phyloP scores from a whole-genome alignment of 768 basidiomycete species.

The Lepiota brunneoincarnata region DNA sequence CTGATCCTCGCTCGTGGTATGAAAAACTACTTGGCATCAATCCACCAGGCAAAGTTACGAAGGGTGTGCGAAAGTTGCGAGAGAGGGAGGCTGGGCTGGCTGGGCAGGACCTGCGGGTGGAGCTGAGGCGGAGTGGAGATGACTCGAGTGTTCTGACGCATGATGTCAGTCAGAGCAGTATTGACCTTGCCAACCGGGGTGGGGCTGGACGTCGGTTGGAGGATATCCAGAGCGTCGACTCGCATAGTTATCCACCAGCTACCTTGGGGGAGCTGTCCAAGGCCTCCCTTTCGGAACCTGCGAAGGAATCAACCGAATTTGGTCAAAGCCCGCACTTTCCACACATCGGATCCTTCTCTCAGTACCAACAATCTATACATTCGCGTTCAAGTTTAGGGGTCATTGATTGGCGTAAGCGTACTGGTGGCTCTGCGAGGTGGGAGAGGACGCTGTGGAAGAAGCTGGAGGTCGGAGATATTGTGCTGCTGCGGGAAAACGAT shows the following conservation, averaged over 20 bases:
- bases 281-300: slow-evolving; percentile 33
- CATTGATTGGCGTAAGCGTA: slow-evolving; percentile 73
- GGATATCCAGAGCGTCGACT: slow-evolving; percentile 66
- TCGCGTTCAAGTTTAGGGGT: slow-evolving; percentile 65
- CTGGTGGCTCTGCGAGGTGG: slow-evolving; percentile 78
- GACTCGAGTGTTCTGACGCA: slow-evolving; percentile 35
- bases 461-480: slow-evolving; percentile 94
- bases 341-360: slow-evolving; percentile 36
- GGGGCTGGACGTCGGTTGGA: slow-evolving; percentile 55
- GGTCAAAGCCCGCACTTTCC: slow-evolving; percentile 17
- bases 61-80: slow-evolving; percentile 82
- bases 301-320: slow-evolving; percentile 33
- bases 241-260: slow-evolving; percentile 62
- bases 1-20: slow-evolving; percentile 72
- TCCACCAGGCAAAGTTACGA: slow-evolving; percentile 71
- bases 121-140: slow-evolving; percentile 55
- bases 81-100: slow-evolving; percentile 70
- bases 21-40: slow-evolving; percentile 73
- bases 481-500: slow-evolving; percentile 88
- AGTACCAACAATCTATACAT: slow-evolving; percentile 56
- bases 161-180: slow-evolving; percentile 40
- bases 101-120: slow-evolving; percentile 57
- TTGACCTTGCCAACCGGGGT: slow-evolving; percentile 38
- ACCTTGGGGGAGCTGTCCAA: slow-evolving; percentile 31
- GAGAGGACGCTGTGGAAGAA: slow-evolving; percentile 99